phyloP scores from a whole-genome alignment of 1,139 yeast species.

The Groenewaldozyma sp. region DNA sequence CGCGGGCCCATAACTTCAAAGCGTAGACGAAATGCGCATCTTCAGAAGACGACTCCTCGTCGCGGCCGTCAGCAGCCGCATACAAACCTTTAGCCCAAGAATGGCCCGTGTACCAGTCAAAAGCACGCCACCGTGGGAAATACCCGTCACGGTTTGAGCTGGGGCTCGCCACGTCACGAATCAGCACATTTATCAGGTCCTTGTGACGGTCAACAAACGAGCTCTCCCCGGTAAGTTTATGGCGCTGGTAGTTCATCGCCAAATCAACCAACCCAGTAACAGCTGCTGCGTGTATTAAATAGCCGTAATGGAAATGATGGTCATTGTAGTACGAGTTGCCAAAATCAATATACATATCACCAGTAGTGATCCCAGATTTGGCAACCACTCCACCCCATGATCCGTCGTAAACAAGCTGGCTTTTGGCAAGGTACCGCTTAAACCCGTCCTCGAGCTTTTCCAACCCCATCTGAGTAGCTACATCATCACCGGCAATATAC shows the following conservation, averaged over 20 bases:
- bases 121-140: constrained; percentile 60
- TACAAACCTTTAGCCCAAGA: constrained; percentile 69
- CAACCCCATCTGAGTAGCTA: constrained; percentile 39
- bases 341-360: constrained; percentile 44
- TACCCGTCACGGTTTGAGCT: constrained; percentile 34
- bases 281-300: constrained; percentile 63
- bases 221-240: constrained; percentile 15
- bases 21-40: constrained; percentile 60
- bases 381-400: constrained; percentile 59
- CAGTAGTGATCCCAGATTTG: constrained; percentile 31
- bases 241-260: constrained; percentile 7
- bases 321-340: constrained; percentile 61
- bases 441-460: constrained; percentile 45
- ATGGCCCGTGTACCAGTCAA: constrained; percentile 70
- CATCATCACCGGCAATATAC: constrained; percentile 41
- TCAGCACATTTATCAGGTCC: constrained; percentile 46
- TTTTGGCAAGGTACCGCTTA: constrained; percentile 36
- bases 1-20: constrained; percentile 62
- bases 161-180: constrained; percentile 68
- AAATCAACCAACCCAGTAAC: constrained; percentile 50
- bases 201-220: constrained; percentile 47
- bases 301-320: constrained; percentile 69
- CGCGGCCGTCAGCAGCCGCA: constrained; percentile 56
- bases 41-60: constrained; percentile 65
- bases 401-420: constrained; percentile 58